Conservation (phyloP, 2,329 filamentous ascomycete genomes). For the Scytalidium lignicola region DNA sequence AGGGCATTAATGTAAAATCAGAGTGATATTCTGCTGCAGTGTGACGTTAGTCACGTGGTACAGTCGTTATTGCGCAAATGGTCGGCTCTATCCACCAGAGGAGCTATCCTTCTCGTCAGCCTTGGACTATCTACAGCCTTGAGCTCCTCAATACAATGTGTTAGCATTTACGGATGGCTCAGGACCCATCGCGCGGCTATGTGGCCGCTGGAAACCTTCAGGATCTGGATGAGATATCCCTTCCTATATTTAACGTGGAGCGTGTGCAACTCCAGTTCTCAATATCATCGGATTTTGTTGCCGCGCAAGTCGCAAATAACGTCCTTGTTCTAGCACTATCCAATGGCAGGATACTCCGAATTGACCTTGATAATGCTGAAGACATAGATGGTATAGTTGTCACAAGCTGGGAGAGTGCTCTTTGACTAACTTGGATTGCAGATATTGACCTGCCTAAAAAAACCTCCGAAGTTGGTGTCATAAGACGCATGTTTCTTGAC, state of each 20-base stretch:
- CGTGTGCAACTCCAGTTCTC: slow-evolving; percentile 90
- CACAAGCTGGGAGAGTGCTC: neutral
- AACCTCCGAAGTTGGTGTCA: slow-evolving; percentile 82
- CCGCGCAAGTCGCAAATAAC: slow-evolving; percentile 95
- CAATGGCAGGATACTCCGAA: slow-evolving; percentile 86
- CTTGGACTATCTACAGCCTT: slow-evolving; percentile 21
- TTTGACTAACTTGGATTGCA: slow-evolving; percentile 31
- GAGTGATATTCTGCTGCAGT: too few species aligned
- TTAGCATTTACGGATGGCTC: slow-evolving; percentile 51
- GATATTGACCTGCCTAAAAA: slow-evolving; percentile 97
- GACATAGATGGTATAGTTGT: slow-evolving; percentile 75
- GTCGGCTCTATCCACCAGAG: neutral
- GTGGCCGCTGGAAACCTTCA: slow-evolving; percentile 57
- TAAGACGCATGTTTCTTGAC: slow-evolving; percentile 94
- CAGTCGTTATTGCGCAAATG: neutral
- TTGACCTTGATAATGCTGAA: slow-evolving; percentile 87
- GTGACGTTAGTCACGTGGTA: too few species aligned
- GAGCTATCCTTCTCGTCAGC: slow-evolving; percentile 9
- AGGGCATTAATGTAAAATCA: too few species aligned
- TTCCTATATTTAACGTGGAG: slow-evolving; percentile 94
- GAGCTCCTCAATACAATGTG: slow-evolving; percentile 21
- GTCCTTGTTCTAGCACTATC: slow-evolving; percentile 88
- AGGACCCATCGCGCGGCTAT: slow-evolving; percentile 69
- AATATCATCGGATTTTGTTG: slow-evolving; percentile 91
- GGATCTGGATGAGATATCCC: slow-evolving; percentile 52